phyloP scores from a whole-genome alignment of 2,329 filamentous ascomycete genomes.

The Sclerotinia minor region DNA sequence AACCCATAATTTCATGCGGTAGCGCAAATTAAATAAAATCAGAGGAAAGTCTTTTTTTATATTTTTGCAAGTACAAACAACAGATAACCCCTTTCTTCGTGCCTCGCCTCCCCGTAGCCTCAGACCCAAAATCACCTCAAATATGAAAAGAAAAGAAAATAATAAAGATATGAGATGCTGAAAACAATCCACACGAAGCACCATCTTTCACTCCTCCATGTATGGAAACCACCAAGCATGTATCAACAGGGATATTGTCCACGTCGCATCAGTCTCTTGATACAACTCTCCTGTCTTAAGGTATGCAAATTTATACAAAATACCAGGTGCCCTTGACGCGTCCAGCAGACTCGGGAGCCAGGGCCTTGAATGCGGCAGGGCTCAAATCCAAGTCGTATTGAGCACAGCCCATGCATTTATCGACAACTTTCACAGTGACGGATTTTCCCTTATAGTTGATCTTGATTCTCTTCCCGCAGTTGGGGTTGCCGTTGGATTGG shows the following conservation, averaged over 20 bases:
- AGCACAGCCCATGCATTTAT: conserved; percentile 74
- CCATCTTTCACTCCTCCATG: neutral
- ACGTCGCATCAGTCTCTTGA: neutral
- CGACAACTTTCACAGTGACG: conserved; percentile 59
- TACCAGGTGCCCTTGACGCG: conserved; percentile 49
- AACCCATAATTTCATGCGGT: neutral
- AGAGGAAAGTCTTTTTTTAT: neutral
- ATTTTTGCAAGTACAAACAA: neutral
- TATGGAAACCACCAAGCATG: neutral
- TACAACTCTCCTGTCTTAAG: neutral
- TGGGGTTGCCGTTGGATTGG: conserved; percentile 65
- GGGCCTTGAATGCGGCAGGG: conserved; percentile 54
- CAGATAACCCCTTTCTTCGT: neutral
- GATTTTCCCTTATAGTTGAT: conserved; percentile 63
- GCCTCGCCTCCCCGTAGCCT: neutral
- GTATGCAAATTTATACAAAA: conserved; percentile 38
- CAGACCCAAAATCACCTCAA: neutral
- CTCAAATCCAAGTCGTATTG: conserved; percentile 59
- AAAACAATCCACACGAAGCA: neutral
- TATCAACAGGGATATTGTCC: neutral
- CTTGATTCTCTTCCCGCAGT: conserved; percentile 69
- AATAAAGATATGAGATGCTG: neutral
- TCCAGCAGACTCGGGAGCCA: conserved; percentile 50
- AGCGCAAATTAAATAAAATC: neutral
- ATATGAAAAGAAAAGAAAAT: neutral